Evolutionary conservation across 2,329 filamentous ascomycete genomes (phyloP).

Genomic region (Diplodia seriata): DNA sequence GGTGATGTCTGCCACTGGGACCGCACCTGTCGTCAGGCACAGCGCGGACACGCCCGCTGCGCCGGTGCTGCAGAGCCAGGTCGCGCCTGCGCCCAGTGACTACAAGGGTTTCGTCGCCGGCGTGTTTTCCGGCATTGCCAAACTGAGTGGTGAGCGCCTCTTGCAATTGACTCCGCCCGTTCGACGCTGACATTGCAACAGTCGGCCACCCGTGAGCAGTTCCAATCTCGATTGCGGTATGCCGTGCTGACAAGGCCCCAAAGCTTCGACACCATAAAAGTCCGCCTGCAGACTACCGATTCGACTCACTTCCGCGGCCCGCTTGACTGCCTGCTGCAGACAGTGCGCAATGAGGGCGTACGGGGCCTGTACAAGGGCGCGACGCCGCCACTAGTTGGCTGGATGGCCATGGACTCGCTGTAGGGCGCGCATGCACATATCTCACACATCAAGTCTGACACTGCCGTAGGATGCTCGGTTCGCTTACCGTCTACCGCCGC

Average conservation of each 20-base stretch:
- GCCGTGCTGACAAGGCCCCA: neutral
- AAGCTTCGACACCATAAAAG: slow-evolving; percentile 95
- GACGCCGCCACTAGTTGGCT: slow-evolving; percentile 88
- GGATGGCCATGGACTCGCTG: slow-evolving; percentile 96
- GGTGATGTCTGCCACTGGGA: slow-evolving; percentile 47
- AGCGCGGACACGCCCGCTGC: slow-evolving; percentile 37
- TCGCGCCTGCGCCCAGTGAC: slow-evolving; percentile 56
- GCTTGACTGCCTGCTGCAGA: slow-evolving; percentile 83
- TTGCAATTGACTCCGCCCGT: neutral
- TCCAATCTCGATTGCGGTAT: neutral
- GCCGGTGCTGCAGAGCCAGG: slow-evolving; percentile 40
- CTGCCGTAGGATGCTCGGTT: slow-evolving; percentile 75
- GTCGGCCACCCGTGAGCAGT: slow-evolving; percentile 65
- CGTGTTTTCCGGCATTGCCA: slow-evolving; percentile 93
- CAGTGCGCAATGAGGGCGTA: slow-evolving; percentile 83
- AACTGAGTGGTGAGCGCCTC: slow-evolving; percentile 72
- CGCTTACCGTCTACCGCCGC: slow-evolving; percentile 86
- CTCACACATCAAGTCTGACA: slow-evolving; percentile 23
- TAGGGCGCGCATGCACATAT: slow-evolving; percentile 41
- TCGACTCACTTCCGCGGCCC: slow-evolving; percentile 81
- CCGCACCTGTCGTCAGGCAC: slow-evolving; percentile 39
- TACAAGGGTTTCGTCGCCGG: slow-evolving; percentile 98
- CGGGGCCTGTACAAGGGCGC: slow-evolving; percentile 92
- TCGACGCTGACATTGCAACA: slow-evolving; percentile 41
- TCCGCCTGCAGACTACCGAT: slow-evolving; percentile 87